Percentiles rank a stretch among this genome's conserved stretches.
Evolutionary conservation across 768 basidiomycete genomes (phyloP).

Genomic region (Strobilomyces dryophilus): DNA sequence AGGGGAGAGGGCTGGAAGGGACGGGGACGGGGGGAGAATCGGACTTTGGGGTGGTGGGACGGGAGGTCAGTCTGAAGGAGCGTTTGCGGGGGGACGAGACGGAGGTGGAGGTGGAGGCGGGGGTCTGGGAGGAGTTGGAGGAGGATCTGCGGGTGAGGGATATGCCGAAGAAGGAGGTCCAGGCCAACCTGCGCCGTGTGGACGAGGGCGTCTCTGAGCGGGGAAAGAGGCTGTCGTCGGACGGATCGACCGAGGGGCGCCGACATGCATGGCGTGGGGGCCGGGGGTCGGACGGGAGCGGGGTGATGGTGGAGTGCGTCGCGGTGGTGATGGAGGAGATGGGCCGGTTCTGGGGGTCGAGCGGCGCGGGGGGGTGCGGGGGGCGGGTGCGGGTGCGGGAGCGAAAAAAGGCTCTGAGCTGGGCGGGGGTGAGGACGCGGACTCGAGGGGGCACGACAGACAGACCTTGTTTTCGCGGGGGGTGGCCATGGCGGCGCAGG

Average conservation of each 20-base stretch:
- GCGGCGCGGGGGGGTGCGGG: not conserved
- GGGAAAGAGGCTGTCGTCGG: constrained; percentile 17
- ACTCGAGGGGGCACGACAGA: not conserved
- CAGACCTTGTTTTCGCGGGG: not conserved
- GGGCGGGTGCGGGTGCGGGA: constrained; percentile 46
- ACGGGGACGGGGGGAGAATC: constrained; percentile 20
- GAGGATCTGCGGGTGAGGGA: constrained; percentile 26
- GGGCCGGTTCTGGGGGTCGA: constrained; percentile 46
- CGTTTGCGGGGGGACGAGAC: constrained; percentile 26
- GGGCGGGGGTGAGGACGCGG: not conserved
- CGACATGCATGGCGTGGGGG: not conserved
- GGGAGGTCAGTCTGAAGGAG: constrained; percentile 30
- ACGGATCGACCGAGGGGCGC: no score
- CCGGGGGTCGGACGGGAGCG: constrained; percentile 45
- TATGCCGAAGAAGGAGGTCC: constrained; percentile 28
- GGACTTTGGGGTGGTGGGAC: constrained; percentile 29
- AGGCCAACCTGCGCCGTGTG: constrained; percentile 17
- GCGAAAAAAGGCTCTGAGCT: constrained; percentile 62
- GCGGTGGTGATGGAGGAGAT: constrained; percentile 62
- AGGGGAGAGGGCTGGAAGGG: constrained; percentile 29
- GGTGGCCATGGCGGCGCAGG: not conserved
- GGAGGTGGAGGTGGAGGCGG: constrained; percentile 23
- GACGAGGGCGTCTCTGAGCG: constrained; percentile 31
- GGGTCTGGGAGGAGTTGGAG: constrained; percentile 13
- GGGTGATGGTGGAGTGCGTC: constrained; percentile 58